Percentiles rank a stretch among this genome's conserved stretches.
phyloP scores from a whole-genome alignment of 352 stramenopile species.

The Globisporangium mamillatum region DNA sequence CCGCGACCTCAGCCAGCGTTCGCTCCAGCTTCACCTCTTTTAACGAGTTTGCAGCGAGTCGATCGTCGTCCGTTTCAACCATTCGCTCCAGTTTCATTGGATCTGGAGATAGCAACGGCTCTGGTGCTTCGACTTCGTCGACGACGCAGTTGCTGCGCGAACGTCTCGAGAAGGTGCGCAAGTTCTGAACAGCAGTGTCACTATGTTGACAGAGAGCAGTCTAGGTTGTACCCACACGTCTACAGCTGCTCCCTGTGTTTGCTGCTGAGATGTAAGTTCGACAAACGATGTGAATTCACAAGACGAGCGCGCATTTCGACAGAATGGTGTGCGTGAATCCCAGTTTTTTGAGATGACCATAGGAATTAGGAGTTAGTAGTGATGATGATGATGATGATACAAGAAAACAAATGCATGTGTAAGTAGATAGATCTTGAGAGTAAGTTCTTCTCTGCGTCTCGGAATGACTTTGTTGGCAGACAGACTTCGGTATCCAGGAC shows the following conservation, averaged over 20 bases:
- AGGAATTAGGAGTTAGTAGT: neutral
- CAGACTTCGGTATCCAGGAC: no score
- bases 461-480: no score
- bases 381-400: neutral
- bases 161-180: slow-evolving; percentile 21
- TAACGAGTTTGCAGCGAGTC: slow-evolving; percentile 34
- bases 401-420: neutral
- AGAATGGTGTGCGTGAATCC: neutral
- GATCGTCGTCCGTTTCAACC: slow-evolving; percentile 12
- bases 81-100: slow-evolving; percentile 13
- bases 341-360: neutral
- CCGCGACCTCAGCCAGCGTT: slow-evolving; percentile 15
- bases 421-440: neutral
- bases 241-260: neutral
- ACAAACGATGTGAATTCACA: neutral
- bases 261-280: neutral
- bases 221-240: neutral
- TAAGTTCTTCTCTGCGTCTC: no score
- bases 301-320: neutral
- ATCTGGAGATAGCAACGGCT: neutral
- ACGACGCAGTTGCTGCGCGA: slow-evolving; percentile 25
- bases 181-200: slow-evolving; percentile 12
- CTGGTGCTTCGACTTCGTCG: slow-evolving; percentile 12
- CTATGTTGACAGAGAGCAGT: neutral
- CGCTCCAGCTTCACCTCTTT: slow-evolving; percentile 53